Base-by-base conservation (phyloP, 805 yeast genomes). In the Suhomyces emberorum region DNA sequence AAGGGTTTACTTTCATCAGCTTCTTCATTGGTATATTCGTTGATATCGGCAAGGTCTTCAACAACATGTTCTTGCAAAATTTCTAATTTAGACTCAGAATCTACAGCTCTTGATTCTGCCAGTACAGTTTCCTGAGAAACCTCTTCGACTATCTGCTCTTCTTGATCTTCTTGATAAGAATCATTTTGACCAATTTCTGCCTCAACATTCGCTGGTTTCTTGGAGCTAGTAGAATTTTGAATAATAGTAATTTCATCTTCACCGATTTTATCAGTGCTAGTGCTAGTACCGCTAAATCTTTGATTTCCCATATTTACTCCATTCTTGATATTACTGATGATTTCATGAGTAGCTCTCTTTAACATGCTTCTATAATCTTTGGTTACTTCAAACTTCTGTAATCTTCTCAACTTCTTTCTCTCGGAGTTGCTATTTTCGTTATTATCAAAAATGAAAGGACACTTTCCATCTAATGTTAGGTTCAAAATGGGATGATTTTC, bases 361-460 rank as follows among this genome's bases (percentile, higher is more conserved):
- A 68, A 56, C 25, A 64, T 48, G 8, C 57, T 61, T 22, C 79
- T 57, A 48, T 69, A 70, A 12, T 59, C 57, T 32, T 58, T 56
- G n/a, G 67, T 57, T n/a, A 66, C 69, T 34, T 62, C 69, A 36
- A 62, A 64, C 42, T 65, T 67, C 34, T 60, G 68, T 21, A 52
- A 30, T 30, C 74, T 55, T 42, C 70, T 58, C 28, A 62, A 55
- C 44, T 60, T 63, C 35, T 65, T 66, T 28, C 69, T 59, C 17
- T 68, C 69, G 30, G 59, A 61, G 43, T 68, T 68, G 24, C 66
- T 63, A 14, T 44, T 37, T 19, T 63, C 63, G 0, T 68, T 39
- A 4, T 66, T 54, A 51, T 85, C 91, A 33, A 74, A 74, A n/a
- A 83, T 70, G 61, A 91, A 91, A 4, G 95, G 87, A 42, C 95